phyloP scores from a whole-genome alignment of 2,329 filamentous ascomycete species.

The Colletotrichum chlorophyti region DNA sequence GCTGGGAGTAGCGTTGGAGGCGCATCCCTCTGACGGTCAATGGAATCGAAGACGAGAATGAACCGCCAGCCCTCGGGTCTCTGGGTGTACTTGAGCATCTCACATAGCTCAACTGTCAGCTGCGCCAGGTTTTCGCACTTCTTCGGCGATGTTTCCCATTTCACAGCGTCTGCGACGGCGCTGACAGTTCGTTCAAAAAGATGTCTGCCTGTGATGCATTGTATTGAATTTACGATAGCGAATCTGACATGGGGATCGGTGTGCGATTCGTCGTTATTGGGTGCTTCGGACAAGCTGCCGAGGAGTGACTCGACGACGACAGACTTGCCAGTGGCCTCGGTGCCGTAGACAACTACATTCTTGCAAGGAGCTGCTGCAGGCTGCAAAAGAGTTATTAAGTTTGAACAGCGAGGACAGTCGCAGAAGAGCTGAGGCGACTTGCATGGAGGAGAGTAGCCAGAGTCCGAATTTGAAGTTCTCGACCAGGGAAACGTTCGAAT shows the following conservation, averaged over 20 bases:
- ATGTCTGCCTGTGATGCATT: slow-evolving; percentile 82
- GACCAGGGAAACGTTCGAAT: slow-evolving; percentile 58
- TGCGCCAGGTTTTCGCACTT: slow-evolving; percentile 84
- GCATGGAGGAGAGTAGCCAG: slow-evolving; percentile 62
- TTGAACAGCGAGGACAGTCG: not conserved
- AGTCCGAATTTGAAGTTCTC: slow-evolving; percentile 65
- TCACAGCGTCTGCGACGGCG: slow-evolving; percentile 61
- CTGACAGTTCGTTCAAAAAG: slow-evolving; percentile 75
- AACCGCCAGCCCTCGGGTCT: slow-evolving; percentile 62
- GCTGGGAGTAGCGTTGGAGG: slow-evolving; percentile 81
- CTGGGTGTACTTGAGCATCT: slow-evolving; percentile 59
- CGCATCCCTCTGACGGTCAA: slow-evolving; percentile 84
- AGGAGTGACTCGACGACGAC: slow-evolving; percentile 71
- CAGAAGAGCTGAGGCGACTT: slow-evolving; percentile 32
- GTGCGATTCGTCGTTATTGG: slow-evolving; percentile 43
- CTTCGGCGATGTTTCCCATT: slow-evolving; percentile 55
- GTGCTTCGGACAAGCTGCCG: slow-evolving; percentile 43
- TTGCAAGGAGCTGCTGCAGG: slow-evolving; percentile 72
- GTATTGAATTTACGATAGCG: slow-evolving; percentile 71
- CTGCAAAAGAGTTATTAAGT: slow-evolving; percentile 46
- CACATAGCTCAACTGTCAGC: slow-evolving; percentile 74
- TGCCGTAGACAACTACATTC: slow-evolving; percentile 82
- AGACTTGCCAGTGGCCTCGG: slow-evolving; percentile 87
- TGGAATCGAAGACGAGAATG: slow-evolving; percentile 84
- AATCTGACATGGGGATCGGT: slow-evolving; percentile 56